Percentiles rank a stretch among this genome's conserved stretches.
These are phyloP conservation scores for Penicillium bovifimosum DNA, from an alignment of 495 filamentous ascomycete species.

Conservation along the genomic window DNA sequence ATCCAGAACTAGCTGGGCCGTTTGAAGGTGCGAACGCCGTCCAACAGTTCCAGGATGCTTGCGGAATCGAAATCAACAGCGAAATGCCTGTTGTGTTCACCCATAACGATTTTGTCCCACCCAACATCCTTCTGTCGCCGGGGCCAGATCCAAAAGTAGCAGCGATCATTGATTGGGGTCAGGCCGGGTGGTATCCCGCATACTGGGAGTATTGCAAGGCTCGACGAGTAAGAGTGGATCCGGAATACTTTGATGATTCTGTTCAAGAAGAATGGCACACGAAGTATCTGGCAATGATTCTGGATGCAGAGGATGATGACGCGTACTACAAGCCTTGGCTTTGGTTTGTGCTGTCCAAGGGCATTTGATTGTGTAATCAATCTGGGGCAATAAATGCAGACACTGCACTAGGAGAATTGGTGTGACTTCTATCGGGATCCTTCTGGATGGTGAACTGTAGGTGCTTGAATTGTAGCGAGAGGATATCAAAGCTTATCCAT, in stretches of 20 bases:
- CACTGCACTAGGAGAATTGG: no score
- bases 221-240: slow-evolving; percentile 8
- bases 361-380: no score
- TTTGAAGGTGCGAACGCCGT: slow-evolving; percentile 20
- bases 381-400: no score
- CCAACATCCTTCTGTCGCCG: slow-evolving; percentile 33
- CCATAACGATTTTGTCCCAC: slow-evolving; percentile 34
- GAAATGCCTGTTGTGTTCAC: slow-evolving; percentile 25
- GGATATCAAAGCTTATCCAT: no score
- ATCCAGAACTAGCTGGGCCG: slow-evolving; percentile 15
- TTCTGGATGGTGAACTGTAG: no score
- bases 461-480: no score
- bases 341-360: slow-evolving; percentile 19
- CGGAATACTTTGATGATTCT: slow-evolving; percentile 15
- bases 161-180: slow-evolving; percentile 38
- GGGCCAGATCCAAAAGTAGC: slow-evolving; percentile 24
- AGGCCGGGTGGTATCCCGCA: slow-evolving; percentile 43
- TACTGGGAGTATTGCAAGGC: slow-evolving; percentile 46
- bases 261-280: slow-evolving; percentile 20
- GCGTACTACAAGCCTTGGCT: slow-evolving; percentile 17
- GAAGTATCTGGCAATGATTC: slow-evolving; percentile 20
- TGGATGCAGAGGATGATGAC: slow-evolving; percentile 24
- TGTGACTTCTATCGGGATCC: no score
- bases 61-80: slow-evolving; percentile 16
- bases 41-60: slow-evolving; percentile 20